A percentile compares a stretch with the other conserved stretches of the same genome.
Evolutionary conservation across 768 basidiomycete species (phyloP).

Genomic region (Boletus vermiculosoides): DNA sequence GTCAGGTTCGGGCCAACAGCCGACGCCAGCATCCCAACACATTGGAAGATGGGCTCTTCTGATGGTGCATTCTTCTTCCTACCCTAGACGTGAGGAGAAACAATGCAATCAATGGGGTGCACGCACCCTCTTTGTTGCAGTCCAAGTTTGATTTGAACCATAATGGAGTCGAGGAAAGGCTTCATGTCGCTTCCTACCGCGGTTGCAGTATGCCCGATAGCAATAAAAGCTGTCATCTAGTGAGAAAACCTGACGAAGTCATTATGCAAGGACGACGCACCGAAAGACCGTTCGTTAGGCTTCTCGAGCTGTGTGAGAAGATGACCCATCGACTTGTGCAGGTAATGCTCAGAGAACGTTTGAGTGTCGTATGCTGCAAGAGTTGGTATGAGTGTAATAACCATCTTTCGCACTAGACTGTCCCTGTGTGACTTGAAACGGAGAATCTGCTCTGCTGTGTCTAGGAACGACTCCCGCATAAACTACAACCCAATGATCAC

Average conservation of each 20-base stretch:
- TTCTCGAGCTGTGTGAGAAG: conserved; percentile 86
- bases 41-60: conserved; percentile 96
- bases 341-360: conserved; percentile 86
- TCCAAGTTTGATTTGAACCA: conserved; percentile 86
- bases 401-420: conserved; percentile 84
- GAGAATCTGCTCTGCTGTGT: conserved; percentile 87
- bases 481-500: conserved; percentile 48
- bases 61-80: conserved; percentile 88
- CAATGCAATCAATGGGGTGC: not conserved
- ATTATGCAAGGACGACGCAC: conserved; percentile 40
- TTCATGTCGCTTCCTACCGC: conserved; percentile 95
- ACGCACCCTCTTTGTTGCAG: conserved; percentile 81
- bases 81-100: conserved; percentile 3
- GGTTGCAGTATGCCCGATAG: conserved; percentile 92
- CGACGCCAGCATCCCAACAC: conserved; percentile 91
- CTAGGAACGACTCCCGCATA: conserved; percentile 83
- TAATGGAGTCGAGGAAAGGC: conserved; percentile 88
- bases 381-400: conserved; percentile 93
- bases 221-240: conserved; percentile 72
- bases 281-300: conserved; percentile 82
- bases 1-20: conserved; percentile 97
- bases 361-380: conserved; percentile 93
- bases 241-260: conserved; percentile 1
- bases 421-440: conserved; percentile 88
- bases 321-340: conserved; percentile 93